Percentiles rank a stretch among this genome's conserved stretches.
phyloP scores from a whole-genome alignment of 2,329 filamentous ascomycete species.

The Sclerotinia spermophila region DNA sequence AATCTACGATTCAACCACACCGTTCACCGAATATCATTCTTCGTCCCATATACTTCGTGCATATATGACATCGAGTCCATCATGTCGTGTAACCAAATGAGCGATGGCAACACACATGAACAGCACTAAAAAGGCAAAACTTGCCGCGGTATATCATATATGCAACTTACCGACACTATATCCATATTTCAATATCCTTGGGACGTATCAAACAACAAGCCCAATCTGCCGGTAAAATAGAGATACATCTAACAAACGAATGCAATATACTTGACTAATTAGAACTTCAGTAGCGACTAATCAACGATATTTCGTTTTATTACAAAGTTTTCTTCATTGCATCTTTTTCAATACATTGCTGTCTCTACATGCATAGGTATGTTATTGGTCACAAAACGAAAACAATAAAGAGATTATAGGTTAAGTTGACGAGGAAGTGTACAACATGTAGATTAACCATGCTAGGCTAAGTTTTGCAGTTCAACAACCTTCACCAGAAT shows the following conservation, averaged over 20 bases:
- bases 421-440: no score
- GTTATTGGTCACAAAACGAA: neutral
- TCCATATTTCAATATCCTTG: neutral
- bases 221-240: constrained; percentile 10
- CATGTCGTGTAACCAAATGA: neutral
- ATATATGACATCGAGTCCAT: constrained; percentile 1
- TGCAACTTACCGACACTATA: neutral
- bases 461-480: neutral
- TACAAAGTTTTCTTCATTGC: neutral
- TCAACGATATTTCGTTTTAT: neutral
- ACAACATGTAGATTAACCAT: no score
- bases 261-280: neutral
- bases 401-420: neutral
- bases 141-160: neutral
- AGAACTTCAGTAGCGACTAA: neutral
- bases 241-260: neutral
- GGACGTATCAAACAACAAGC: constrained; percentile 8
- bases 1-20: no score
- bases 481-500: neutral
- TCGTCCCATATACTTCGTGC: neutral
- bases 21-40: neutral
- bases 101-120: neutral
- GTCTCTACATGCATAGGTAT: neutral
- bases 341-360: neutral
- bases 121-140: neutral